phyloP scores from a whole-genome alignment of 805 yeast species.

The Maudiozyma serrabonitensis region DNA sequence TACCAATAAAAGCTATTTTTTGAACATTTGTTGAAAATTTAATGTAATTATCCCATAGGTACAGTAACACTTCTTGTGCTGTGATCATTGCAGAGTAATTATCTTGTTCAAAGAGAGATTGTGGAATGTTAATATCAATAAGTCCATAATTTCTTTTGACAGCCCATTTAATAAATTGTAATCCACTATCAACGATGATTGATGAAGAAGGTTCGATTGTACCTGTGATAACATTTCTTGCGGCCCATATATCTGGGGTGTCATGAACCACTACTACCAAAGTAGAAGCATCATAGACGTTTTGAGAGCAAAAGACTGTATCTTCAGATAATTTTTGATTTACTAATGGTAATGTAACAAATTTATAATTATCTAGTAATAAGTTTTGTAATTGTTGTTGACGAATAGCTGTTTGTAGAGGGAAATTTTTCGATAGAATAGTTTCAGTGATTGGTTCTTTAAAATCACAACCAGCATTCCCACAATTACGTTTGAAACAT shows the following conservation, averaged over 20 bases:
- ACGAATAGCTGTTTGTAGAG: conserved; percentile 66
- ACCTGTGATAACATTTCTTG: conserved; percentile 71
- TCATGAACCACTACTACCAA: conserved; percentile 74
- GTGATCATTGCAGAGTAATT: conserved; percentile 53
- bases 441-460: conserved; percentile 28
- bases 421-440: conserved; percentile 33
- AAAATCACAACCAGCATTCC: conserved; percentile 35
- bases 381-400: conserved; percentile 54
- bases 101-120: conserved; percentile 36
- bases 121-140: conserved; percentile 76
- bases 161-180: conserved; percentile 63
- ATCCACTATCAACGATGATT: conserved; percentile 64
- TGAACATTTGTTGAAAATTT: conserved; percentile 57
- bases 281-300: conserved; percentile 56
- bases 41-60: conserved; percentile 86
- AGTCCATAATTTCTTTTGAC: conserved; percentile 55
- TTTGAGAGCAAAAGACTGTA: conserved; percentile 46
- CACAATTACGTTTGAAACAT: conserved; percentile 56
- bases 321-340: conserved; percentile 29
- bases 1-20: conserved; percentile 71
- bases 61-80: conserved; percentile 67
- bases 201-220: conserved; percentile 63
- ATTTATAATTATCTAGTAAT: conserved; percentile 36
- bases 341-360: conserved; percentile 59
- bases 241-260: conserved; percentile 88